Base-by-base conservation (phyloP, 1,284 basidiomycete genomes). In the Volvariella volvacea region DNA sequence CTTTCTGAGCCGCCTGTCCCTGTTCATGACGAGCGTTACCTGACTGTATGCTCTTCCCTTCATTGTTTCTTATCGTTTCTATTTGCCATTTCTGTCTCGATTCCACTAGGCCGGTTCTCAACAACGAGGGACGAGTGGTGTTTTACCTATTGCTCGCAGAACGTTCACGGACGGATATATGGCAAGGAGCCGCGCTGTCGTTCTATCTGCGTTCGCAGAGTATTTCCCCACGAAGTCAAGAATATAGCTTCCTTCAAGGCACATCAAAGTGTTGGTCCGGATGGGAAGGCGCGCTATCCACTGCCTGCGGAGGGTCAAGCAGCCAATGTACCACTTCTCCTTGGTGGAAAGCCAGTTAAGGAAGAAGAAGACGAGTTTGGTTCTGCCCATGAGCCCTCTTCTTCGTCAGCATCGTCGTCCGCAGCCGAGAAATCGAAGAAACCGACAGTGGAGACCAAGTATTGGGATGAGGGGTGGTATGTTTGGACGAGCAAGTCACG, bases 381-480 rank as follows among this genome's bases (percentile, higher is more conserved):
- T n/a, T n/a, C n/a, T n/a, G n/a, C n/a, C n/a, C n/a, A 6, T 28
- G 25, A 28, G 25, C 12, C 47, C 47, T 41, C 52, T 44, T 34
- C 48, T 50, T 50, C 43, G 44, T 48, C 52, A 43, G 41, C 46
- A 43, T 44, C 48, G 28, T 41, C 48, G 46, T 36, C 47, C 22
- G 45, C 48, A 48, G 34, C 48, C 10, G 41, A 43, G 19, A 37
- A 38, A 20, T 17, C 41, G 7, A 21, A 31, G 14, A 19, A 31
- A 14, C 22, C 22, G 32, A 22, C 22, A 19, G 32, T 51, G 41
- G 56, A 68, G 12, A 65, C 64, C 22, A 74, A 70, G 50, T 69
- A 74, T 53, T 88, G 85, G 85, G 70, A 83, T 43, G 77, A 81
- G 54, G 84, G 85, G 1, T 82, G 75, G 73, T 88, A 88, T 55